Conservation (phyloP, 768 basidiomycete genomes). For the Termitomyces sp. region DNA sequence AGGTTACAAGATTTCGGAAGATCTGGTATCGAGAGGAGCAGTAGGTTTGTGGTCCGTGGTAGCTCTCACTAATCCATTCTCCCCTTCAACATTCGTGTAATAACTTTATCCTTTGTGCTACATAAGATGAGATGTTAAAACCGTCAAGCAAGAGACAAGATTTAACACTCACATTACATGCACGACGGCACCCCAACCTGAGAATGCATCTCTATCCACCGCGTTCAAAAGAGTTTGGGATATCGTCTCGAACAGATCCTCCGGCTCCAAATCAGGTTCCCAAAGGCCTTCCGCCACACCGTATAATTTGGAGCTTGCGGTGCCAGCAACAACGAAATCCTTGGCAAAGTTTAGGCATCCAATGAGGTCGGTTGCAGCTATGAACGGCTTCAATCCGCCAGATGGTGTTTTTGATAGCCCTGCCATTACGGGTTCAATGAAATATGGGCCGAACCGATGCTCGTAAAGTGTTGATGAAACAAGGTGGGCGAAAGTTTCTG, state of each 20-base stretch:
- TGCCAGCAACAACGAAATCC: constrained; percentile 96
- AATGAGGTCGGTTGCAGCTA: constrained; percentile 92
- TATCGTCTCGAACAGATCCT: constrained; percentile 98
- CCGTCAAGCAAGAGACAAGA: background rate
- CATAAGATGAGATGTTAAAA: background rate
- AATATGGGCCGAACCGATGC: constrained; percentile 93
- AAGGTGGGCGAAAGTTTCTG: constrained; percentile 93
- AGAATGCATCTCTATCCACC: constrained; percentile 93
- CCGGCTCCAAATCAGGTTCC: constrained; percentile 95
- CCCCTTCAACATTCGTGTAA: constrained; percentile 84
- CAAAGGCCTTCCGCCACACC: constrained; percentile 98
- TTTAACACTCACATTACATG: constrained; percentile 79
- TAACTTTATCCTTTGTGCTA: constrained; percentile 70
- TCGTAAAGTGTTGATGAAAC: constrained; percentile 96
- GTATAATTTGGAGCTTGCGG: constrained; percentile 87
- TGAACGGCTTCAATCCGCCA: constrained; percentile 82
- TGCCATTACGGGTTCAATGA: constrained; percentile 94
- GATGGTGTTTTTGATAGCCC: constrained; percentile 76
- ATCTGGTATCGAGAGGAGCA: background rate
- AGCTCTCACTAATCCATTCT: constrained; percentile 74
- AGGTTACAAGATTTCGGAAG: constrained; percentile 1
- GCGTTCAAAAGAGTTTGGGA: constrained; percentile 94
- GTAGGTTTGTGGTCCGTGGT: background rate
- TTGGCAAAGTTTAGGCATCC: constrained; percentile 92
- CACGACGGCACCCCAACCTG: constrained; percentile 95